Base-by-base conservation (phyloP, 2,329 filamentous ascomycete genomes). In the Elsinoe fawcettii region DNA sequence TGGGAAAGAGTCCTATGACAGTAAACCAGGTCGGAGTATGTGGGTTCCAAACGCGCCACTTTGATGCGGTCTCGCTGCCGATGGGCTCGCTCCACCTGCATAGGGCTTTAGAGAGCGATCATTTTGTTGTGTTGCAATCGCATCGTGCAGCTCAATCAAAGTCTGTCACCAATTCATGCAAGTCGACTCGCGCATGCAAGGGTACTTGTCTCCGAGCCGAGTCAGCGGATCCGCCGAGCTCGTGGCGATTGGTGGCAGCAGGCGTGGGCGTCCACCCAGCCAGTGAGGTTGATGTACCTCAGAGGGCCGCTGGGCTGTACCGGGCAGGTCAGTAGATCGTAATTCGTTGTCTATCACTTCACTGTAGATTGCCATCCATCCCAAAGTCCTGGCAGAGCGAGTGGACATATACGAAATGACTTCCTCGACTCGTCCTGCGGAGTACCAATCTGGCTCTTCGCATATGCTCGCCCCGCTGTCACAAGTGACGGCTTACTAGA, bases 211-310 rank as follows among this genome's bases (percentile, higher is more conserved):
- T 34, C 49, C 49, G 20, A 39, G 49, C 49, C 49, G 49, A 53
- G 32, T 53, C 49, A 53, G 49, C 34, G 34, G 30, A 25, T 36
- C 49, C 20, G 49, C 30, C 30, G 46, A 32, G 18, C 25, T 51
- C 22, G 1, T 25, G 14, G 46, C 46, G 23, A 51, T 32, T 51
- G 49, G 49, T 12, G 5, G 32, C 16, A 53, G 32, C 30, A 53
- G 32, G 18, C 2, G 49, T 37, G 34, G 32, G n/a, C 18, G 46
- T n/a, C 16, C 11, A 18, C 27, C 25, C n/a, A 51, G 25, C 46
- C 27, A 51, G 25, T 14, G 30, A 36, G 5, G 46, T 20, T 25
- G 14, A 34, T 25, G 49, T 23, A 34, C 16, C 49, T 23, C 18
- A 5, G 7, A 16, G 22, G 16, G 11, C 25, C 14, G 8, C 32